Evolutionary conservation across 1,284 basidiomycete genomes (phyloP), one percentile per base, ranked within the genome.

Genomic region (Ceratobasidium sp.): DNA sequence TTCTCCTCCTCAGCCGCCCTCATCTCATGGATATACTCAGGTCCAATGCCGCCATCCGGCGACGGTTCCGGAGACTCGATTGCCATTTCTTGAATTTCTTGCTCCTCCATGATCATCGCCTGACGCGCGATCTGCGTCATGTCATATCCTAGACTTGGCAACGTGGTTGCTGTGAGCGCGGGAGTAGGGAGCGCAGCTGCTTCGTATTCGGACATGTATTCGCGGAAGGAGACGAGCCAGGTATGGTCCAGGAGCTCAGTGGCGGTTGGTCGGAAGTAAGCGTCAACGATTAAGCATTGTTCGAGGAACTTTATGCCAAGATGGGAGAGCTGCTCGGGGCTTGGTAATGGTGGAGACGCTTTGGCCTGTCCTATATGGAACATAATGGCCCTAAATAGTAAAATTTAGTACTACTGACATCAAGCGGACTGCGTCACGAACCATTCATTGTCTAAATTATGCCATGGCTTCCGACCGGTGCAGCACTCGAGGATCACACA

Each of bases 401-500:
- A 9, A 65, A 42, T 33, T 42, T 46, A 33, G n/a, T 15, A n/a
- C 71, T 28, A 28, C 64, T 46, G 42, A 12, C 7, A 26, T 33
- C 26, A 15, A 50, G n/a, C n/a, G 38, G 52, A 13, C 13, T 13
- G 23, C 12, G n/a, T 28, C 4, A 57, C 91, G 80, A 81, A 96
- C 97, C 98, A 99, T 89, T 99, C 97, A 82, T 99, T 99, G 85
- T 99, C 98, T 61, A 99, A 91, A 83, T 98, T 97, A 83, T 94
- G 97, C 98, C 98, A 99, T 5, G 98, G 97, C 68, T 97, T 87
- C 82, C 93, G 90, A 4, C 97, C 98, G 13, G 96, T 94, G 91
- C 96, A 97, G 98, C 99, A 99, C 85, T 99, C 97, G 80, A 99
- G 88, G 3, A 98, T 94, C 17, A 99, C 95, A 86, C 97, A 99